Percentiles rank a stretch among this genome's conserved stretches.
Evolutionary conservation across 176 grass and related monocot genomes (phyloP).

Genomic region (Juncus effusus): DNA sequence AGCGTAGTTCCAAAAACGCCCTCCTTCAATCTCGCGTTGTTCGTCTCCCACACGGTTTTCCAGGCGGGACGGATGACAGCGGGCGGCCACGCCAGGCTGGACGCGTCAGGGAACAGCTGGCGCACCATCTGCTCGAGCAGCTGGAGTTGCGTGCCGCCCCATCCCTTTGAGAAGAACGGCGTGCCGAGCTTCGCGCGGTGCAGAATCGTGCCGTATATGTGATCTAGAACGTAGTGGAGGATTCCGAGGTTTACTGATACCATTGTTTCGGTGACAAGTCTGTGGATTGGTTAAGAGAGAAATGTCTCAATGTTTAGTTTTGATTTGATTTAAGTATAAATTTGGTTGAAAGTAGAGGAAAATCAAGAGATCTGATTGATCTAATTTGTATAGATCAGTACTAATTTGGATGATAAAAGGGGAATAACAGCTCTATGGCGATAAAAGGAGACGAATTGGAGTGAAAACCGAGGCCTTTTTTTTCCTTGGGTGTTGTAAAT

Average conservation of each 20-base stretch:
- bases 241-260: conserved; percentile 77
- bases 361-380: too few species aligned
- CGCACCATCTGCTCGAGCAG: conserved; percentile 85
- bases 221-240: conserved; percentile 76
- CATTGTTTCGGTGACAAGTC: conserved; percentile 38
- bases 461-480: too few species aligned
- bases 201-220: conserved; percentile 75
- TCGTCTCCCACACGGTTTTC: conserved; percentile 91
- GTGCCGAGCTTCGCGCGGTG: conserved; percentile 73
- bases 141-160: conserved; percentile 71
- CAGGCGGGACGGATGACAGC: conserved; percentile 52
- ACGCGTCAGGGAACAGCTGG: conserved; percentile 65
- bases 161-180: conserved; percentile 94
- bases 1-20: conserved; percentile 73
- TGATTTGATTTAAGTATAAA: neutral
- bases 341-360: too few species aligned
- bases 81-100: conserved; percentile 58
- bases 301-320: neutral
- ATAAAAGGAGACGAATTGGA: too few species aligned
- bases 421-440: too few species aligned
- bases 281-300: neutral
- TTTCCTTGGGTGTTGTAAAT: too few species aligned
- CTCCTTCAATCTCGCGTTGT: conserved; percentile 68
- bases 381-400: too few species aligned
- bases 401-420: too few species aligned